Conservation (phyloP, 2,329 filamentous ascomycete genomes). For the Dactylonectria macrodidyma region DNA sequence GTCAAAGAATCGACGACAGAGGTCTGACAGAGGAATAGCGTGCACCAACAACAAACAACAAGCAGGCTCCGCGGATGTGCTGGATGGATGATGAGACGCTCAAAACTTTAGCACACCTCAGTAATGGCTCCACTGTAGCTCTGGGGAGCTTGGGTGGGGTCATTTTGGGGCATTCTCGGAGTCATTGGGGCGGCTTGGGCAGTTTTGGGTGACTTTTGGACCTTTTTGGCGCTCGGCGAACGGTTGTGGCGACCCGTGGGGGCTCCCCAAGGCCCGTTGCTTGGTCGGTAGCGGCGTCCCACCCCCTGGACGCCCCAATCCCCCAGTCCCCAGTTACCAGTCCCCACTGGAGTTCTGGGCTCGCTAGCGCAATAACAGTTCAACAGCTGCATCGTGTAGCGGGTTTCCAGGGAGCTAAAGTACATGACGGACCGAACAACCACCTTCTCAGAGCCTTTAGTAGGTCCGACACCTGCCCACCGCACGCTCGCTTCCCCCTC, state of each 20-base stretch:
- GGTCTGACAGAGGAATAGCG: neutral
- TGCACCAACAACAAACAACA: too few species aligned
- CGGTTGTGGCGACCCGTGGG: slow-evolving; percentile 27
- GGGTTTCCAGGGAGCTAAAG: slow-evolving; percentile 17
- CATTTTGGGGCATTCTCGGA: neutral
- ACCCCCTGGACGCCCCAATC: slow-evolving; percentile 12
- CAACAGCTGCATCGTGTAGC: slow-evolving; percentile 14
- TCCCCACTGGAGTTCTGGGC: slow-evolving; percentile 39
- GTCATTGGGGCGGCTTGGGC: too few species aligned
- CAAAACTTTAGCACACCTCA: neutral
- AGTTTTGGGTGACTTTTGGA: neutral
- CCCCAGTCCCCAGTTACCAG: slow-evolving; percentile 21
- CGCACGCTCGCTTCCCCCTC: slow-evolving; percentile 5
- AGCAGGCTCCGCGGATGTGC: neutral
- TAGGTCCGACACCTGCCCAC: slow-evolving; percentile 18
- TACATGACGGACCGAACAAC: slow-evolving; percentile 25
- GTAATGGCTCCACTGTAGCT: slow-evolving; percentile 19
- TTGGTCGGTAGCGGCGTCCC: slow-evolving; percentile 38
- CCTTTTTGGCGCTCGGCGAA: slow-evolving; percentile 22
- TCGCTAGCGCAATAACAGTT: slow-evolving; percentile 38
- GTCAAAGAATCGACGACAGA: neutral
- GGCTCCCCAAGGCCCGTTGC: slow-evolving; percentile 38
- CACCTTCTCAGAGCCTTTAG: slow-evolving; percentile 15
- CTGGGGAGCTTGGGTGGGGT: slow-evolving; percentile 16
- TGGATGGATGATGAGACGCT: neutral